Evolutionary conservation across 2,329 filamentous ascomycete species (phyloP), one percentile per base, ranked within the genome.

Genomic region (Colletotrichum sp.): DNA sequence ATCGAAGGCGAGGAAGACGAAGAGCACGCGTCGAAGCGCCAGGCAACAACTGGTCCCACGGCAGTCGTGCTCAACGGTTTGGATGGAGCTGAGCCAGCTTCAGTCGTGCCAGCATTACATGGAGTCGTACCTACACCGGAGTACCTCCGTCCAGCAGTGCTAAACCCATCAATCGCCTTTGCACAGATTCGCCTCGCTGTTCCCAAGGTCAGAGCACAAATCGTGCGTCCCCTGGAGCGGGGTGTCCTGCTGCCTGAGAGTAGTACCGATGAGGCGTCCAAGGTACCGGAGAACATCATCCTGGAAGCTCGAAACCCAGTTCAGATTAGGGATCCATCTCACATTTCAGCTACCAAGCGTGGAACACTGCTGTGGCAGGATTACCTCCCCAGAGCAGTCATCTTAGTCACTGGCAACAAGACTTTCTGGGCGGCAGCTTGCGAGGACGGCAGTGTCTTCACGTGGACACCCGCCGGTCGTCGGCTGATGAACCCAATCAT

Each of bases 401-500:
- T 99, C n/a, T 90, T 99, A 2, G 93, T 98, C 2, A 97, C 96
- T 0, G 98, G 96, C 4, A 99, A 96, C 83, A 93, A 94, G 80
- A 93, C 94, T 79, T 96, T 99, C 82, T 99, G 97, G 95, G 94
- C 95, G 0, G 96, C 94, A 18, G 96, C 95, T 12, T 98, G 96
- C 81, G 97, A 99, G 83, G 97, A 99, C 81, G 97, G 96, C 18
- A 95, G 93, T 21, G 83, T 99, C 9, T 95, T 98, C 82, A 91
- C 95, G 10, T 99, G 97, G 96, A 96, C 96, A 2, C 95, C 96
- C 3, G 95, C 96, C 16, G 97, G 97, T 14, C 92, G 98, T 77
- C 92, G 98, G 68, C 88, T 98, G 26, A 88, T 98, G 71, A 98
- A 95, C 81, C 93, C 96, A 6, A 90, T 98, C 78, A 91, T 98